Conservation (phyloP, 768 basidiomycete species). For the Boletus fagicola region DNA sequence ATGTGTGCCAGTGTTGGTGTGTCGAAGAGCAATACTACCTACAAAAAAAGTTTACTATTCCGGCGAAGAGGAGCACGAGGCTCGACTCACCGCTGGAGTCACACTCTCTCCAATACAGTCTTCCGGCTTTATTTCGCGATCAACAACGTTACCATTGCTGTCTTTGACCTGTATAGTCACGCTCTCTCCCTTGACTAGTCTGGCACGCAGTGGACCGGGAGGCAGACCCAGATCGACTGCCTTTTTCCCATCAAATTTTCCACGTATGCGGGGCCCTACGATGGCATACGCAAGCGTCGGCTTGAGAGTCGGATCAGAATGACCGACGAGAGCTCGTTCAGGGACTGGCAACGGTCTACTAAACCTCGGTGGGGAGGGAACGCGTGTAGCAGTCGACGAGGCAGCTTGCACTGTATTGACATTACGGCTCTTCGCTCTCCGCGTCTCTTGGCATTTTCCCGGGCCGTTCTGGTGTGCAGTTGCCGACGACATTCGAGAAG, state of each 20-base stretch:
- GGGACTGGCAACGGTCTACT: slow-evolving; percentile 22
- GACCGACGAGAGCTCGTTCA: slow-evolving; percentile 19
- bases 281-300: slow-evolving; percentile 50
- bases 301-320: slow-evolving; percentile 19
- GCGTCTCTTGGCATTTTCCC: slow-evolving; percentile 9
- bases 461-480: slow-evolving; percentile 8
- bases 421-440: slow-evolving; percentile 10
- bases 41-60: background rate
- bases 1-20: slow-evolving; percentile 63
- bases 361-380: slow-evolving; percentile 17
- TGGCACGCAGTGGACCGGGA: slow-evolving; percentile 53
- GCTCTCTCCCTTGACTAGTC: slow-evolving; percentile 61
- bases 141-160: slow-evolving; percentile 39
- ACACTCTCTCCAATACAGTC: slow-evolving; percentile 58
- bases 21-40: slow-evolving; percentile 71
- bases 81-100: slow-evolving; percentile 41
- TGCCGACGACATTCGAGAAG: slow-evolving; percentile 22
- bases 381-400: slow-evolving; percentile 9
- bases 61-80: background rate
- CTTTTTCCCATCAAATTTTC: slow-evolving; percentile 70
- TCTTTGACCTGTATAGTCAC: slow-evolving; percentile 56
- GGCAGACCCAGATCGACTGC: slow-evolving; percentile 66
- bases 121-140: slow-evolving; percentile 55
- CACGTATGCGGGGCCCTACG: slow-evolving; percentile 52
- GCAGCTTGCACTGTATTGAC: background rate